phyloP scores from a whole-genome alignment of 1,284 basidiomycete genomes.

The Melanopsichium pennsylvanicum region DNA sequence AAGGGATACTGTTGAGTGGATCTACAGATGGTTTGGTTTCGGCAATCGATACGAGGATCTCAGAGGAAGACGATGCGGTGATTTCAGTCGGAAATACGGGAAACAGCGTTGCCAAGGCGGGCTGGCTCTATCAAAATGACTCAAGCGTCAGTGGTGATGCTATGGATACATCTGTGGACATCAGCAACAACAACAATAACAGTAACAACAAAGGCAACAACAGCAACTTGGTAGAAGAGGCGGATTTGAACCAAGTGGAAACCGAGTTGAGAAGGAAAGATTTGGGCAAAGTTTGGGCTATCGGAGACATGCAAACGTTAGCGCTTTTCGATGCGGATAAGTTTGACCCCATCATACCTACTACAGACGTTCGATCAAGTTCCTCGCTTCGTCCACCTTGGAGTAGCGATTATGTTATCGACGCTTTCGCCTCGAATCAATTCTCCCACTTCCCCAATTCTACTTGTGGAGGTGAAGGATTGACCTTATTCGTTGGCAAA shows the following conservation, averaged over 20 bases:
- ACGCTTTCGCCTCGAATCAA: constrained; percentile 32
- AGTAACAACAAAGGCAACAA: too few species aligned
- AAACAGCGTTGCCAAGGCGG: constrained; percentile 55
- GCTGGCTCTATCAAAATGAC: constrained; percentile 56
- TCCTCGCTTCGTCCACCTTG: constrained; percentile 53
- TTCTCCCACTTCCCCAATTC: constrained; percentile 29
- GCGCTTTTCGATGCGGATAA: constrained; percentile 59
- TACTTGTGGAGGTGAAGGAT: neutral
- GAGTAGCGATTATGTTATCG: constrained; percentile 62
- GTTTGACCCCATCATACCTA: constrained; percentile 49
- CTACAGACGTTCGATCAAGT: constrained; percentile 43
- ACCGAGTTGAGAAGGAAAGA: constrained; percentile 28
- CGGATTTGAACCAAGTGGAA: constrained; percentile 30
- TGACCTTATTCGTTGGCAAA: constrained; percentile 38
- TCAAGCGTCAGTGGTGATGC: too few species aligned
- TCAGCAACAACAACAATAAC: too few species aligned
- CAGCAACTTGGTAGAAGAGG: too few species aligned
- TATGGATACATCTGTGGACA: constrained; percentile 27
- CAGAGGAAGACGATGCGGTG: constrained; percentile 63
- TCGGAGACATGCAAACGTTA: constrained; percentile 65
- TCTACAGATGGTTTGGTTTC: constrained; percentile 61
- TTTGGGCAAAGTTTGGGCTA: constrained; percentile 56
- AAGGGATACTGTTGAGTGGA: constrained; percentile 53
- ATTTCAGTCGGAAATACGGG: constrained; percentile 60
- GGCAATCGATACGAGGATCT: constrained; percentile 51